phyloP scores from a whole-genome alignment of 768 basidiomycete species.

The Lactarius sanguifluus region DNA sequence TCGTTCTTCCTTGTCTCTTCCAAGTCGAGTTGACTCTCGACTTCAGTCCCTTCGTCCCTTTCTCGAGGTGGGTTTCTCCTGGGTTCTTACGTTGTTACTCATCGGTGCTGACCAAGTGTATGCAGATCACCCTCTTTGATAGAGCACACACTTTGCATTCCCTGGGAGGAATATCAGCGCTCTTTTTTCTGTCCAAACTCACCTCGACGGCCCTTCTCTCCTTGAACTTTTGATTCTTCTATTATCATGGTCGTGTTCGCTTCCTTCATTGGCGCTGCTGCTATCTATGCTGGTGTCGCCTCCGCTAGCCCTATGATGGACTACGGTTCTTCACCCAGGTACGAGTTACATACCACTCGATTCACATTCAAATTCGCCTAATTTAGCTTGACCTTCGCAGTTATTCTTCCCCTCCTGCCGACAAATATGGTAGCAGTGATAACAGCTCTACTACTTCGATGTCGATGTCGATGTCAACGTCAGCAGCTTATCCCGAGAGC shows the following conservation, averaged over 20 bases:
- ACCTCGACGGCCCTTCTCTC: slow-evolving; percentile 46
- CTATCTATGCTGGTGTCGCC: slow-evolving; percentile 52
- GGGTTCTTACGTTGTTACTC: background rate
- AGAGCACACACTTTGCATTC: slow-evolving; percentile 57
- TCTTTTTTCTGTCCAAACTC: slow-evolving; percentile 41
- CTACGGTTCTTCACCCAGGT: slow-evolving; percentile 28
- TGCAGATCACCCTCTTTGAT: slow-evolving; percentile 70
- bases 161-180: slow-evolving; percentile 59
- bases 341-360: background rate
- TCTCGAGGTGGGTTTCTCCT: slow-evolving; percentile 32
- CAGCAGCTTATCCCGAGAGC: slow-evolving; percentile 29
- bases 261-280: slow-evolving; percentile 53
- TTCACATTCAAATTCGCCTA: background rate
- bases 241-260: slow-evolving; percentile 61
- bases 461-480: slow-evolving; percentile 17
- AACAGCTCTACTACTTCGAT: slow-evolving; percentile 25
- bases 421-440: background rate
- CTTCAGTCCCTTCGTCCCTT: slow-evolving; percentile 53
- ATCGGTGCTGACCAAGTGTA: slow-evolving; percentile 7
- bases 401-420: background rate
- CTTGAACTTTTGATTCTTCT: slow-evolving; percentile 36
- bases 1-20: slow-evolving; percentile 39
- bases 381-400: slow-evolving; percentile 25
- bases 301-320: slow-evolving; percentile 49
- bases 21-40: slow-evolving; percentile 70